A percentile compares a stretch with the other conserved stretches of the same genome.
Evolutionary conservation across 192 early-diverging fungal genomes (phyloP).

Genomic region (Helicostylum pulchrum): DNA sequence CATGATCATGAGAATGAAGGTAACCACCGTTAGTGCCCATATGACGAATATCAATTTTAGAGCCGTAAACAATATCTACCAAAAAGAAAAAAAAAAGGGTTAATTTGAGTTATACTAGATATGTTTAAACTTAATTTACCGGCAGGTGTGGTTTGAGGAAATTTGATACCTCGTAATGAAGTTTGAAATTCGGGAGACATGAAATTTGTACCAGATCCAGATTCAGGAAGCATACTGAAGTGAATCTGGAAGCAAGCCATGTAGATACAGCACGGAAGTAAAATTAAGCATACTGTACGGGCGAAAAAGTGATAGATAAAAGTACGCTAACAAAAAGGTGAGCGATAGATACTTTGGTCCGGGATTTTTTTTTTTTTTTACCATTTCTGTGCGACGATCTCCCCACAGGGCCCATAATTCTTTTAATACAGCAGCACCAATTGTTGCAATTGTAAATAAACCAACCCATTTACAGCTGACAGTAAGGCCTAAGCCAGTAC

Average conservation of each 20-base stretch:
- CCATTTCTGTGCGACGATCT: constrained; percentile 31
- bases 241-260: constrained; percentile 88
- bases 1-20: constrained; percentile 69
- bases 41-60: constrained; percentile 67
- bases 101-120: neutral
- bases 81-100: neutral
- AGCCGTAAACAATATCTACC: constrained; percentile 67
- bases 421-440: constrained; percentile 81
- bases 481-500: constrained; percentile 70
- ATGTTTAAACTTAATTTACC: constrained; percentile 33
- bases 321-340: neutral
- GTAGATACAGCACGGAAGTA: constrained; percentile 76
- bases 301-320: constrained; percentile 76
- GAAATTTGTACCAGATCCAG: constrained; percentile 90
- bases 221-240: constrained; percentile 73
- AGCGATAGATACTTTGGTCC: too few species aligned
- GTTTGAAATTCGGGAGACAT: constrained; percentile 92
- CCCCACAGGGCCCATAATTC: constrained; percentile 88
- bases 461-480: constrained; percentile 94
- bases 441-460: constrained; percentile 83
- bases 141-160: constrained; percentile 52
- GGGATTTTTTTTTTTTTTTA: too few species aligned
- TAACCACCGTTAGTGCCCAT: constrained; percentile 76
- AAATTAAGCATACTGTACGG: constrained; percentile 79
- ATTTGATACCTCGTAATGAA: constrained; percentile 68